A percentile compares a stretch with the other conserved stretches of the same genome.
Conservation (phyloP, 495 filamentous ascomycete genomes). For the Talaromyces proteolyticus region DNA sequence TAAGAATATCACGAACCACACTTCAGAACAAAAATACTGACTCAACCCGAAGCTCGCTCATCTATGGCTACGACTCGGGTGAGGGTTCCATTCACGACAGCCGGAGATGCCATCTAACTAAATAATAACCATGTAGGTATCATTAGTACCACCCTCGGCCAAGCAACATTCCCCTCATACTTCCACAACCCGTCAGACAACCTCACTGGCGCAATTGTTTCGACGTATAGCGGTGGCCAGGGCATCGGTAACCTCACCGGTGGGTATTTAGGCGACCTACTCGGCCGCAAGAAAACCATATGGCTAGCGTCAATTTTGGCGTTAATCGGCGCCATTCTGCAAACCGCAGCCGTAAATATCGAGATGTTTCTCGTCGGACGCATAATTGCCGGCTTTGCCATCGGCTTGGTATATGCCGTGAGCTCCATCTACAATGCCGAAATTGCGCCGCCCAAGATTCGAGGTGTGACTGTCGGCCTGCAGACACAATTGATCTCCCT, state of each 20-base stretch:
- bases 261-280: slow-evolving; percentile 16
- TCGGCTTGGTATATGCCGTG: slow-evolving; percentile 17
- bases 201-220: slow-evolving; percentile 24
- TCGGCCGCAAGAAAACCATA: slow-evolving; percentile 21
- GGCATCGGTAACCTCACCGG: slow-evolving; percentile 18
- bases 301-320: slow-evolving; percentile 12
- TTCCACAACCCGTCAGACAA: slow-evolving; percentile 14
- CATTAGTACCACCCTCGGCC: slow-evolving; percentile 21
- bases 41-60: neutral
- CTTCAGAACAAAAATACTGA: neutral
- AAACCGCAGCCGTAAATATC: slow-evolving; percentile 32
- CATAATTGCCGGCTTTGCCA: slow-evolving; percentile 20
- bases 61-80: neutral
- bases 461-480: neutral
- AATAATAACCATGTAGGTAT: slow-evolving; percentile 11
- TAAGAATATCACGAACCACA: neutral
- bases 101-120: neutral
- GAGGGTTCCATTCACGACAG: neutral
- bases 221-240: slow-evolving; percentile 20
- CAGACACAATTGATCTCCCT: neutral
- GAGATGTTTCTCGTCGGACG: slow-evolving; percentile 28
- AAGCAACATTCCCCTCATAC: slow-evolving; percentile 20
- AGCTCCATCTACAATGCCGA: slow-evolving; percentile 31
- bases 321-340: slow-evolving; percentile 45
- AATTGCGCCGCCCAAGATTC: slow-evolving; percentile 19